Evolutionary conservation across 2,329 filamentous ascomycete species (phyloP).

Genomic region (Curvularia lunata): DNA sequence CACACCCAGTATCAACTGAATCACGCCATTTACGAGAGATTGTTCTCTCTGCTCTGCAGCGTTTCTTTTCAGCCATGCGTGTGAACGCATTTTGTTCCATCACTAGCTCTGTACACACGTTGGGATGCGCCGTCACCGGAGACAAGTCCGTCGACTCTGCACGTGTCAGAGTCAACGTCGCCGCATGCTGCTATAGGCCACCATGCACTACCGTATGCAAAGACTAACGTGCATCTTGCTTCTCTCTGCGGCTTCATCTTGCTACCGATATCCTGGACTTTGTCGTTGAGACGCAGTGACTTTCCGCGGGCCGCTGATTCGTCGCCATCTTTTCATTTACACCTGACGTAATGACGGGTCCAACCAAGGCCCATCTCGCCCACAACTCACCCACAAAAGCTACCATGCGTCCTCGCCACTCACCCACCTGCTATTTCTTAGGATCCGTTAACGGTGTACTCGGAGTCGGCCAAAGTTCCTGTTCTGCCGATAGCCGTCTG

Average conservation of each 20-base stretch:
- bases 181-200: not conserved
- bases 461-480: not conserved
- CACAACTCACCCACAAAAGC: constrained; percentile 8
- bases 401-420: constrained; percentile 4
- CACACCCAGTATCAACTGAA: not conserved
- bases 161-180: not conserved
- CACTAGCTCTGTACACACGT: not conserved
- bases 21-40: not conserved
- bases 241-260: constrained; percentile 11
- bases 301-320: constrained; percentile 6
- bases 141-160: constrained; percentile 1
- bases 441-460: not conserved
- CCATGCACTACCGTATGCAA: not conserved
- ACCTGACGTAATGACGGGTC: constrained; percentile 19
- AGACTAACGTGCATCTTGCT: constrained; percentile 9
- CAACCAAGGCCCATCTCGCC: constrained; percentile 18
- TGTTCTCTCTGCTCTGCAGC: not conserved
- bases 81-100: not conserved
- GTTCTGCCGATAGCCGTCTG: constrained; percentile 1
- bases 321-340: constrained; percentile 3
- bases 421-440: not conserved
- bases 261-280: constrained; percentile 2
- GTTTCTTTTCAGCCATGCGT: not conserved
- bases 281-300: constrained; percentile 23
- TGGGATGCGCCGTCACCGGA: not conserved